Base-by-base conservation (phyloP, 1,284 basidiomycete species). In the Tylopilus sp. region DNA sequence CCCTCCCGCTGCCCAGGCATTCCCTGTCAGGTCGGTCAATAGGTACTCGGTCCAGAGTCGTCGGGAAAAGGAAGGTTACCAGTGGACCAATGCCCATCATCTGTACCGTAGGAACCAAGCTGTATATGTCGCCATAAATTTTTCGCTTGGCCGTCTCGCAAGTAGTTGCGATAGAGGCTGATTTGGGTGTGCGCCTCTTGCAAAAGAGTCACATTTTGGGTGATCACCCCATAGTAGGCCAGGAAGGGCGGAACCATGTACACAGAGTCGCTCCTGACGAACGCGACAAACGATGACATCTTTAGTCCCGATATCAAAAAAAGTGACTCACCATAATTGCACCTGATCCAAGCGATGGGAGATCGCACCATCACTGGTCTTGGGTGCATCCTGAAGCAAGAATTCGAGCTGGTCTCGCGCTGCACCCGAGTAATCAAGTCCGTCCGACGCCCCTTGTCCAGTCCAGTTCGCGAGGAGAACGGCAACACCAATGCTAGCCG, bases 191-290 rank as follows among this genome's bases (percentile, higher is more conserved):
- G 89, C 0, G 91, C 86, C 46, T 81, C 76, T 29, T 71, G 65
- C 9, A 96, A 61, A 21, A 94, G 72, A 1, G 82, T 79, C 35
- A 77, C 66, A 67, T 96, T 93, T 26, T 71, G 62, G 1, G 81
- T 82, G 23, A 82, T 58, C 29, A 84, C 82, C 26, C 89, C 95
- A 64, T 92, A 95, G 68, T 89, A 93, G 0, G 94, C 92, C 9
- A 97, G 69, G 69, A 95, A 97, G 0, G 94, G 94, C 0, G 94
- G 93, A 0, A 89, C 87, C 92, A 95, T 92, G 68, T 89, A 92
- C 7, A 89, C 76, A 48, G 75, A 90, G 64, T 90, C 88, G 38
- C 79, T 79, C 86, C 85, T 87, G 49, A 6, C 19, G 35, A 42
- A 43, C 1, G 13, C 30, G 34, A 29, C 16, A 30, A 35, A 23